Evolutionary conservation across 2,329 filamentous ascomycete species (phyloP), one percentile per base, ranked within the genome.

Genomic region (Cadophora gregata): DNA sequence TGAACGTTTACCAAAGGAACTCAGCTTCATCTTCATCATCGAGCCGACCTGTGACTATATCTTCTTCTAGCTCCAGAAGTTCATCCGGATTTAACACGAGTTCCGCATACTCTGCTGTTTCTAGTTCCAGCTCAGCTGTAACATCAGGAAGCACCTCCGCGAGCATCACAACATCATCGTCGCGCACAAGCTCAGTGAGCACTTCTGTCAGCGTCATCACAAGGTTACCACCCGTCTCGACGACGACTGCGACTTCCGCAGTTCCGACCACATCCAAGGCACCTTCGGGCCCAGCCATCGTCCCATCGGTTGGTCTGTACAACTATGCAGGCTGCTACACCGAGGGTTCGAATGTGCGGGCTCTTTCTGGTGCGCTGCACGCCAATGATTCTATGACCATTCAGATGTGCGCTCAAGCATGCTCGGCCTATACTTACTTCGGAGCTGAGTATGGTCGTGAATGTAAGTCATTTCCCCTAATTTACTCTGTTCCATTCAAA

Each of bases 291-390:
- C 68, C 70, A 16, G 65, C 66, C 4, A 70, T 69, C 21, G 62
- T 71, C 0, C 67, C 70, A 4, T 73, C 63, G 29, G 66, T 50
- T 62, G 73, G 51, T 60, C 67, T 24, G 4, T 72, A 62, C 21
- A 74, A 72, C 63, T 72, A 74, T 21, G 62, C 75, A 6, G 76
- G 76, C 12, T 78, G 77, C 67, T 76, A 71, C 31, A 73, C 73
- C 2, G 75, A 78, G 51, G 68, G 72, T 3, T 72, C 69, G 4
- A 66, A 59, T 27, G 68, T 61, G 4, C 71, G 75, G 10, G 71
- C 75, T 4, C 71, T 77, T 50, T 47, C 63, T 25, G 63, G 62
- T 16, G 67, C 69, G 1, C 71, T 64, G 9, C 69, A 62, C 45
- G 71, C 70, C 19, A 66, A 69, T 29, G 68, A 75, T 48, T 63